phyloP scores from a whole-genome alignment of 495 filamentous ascomycete genomes.

The Penicillium dipodomyicola region DNA sequence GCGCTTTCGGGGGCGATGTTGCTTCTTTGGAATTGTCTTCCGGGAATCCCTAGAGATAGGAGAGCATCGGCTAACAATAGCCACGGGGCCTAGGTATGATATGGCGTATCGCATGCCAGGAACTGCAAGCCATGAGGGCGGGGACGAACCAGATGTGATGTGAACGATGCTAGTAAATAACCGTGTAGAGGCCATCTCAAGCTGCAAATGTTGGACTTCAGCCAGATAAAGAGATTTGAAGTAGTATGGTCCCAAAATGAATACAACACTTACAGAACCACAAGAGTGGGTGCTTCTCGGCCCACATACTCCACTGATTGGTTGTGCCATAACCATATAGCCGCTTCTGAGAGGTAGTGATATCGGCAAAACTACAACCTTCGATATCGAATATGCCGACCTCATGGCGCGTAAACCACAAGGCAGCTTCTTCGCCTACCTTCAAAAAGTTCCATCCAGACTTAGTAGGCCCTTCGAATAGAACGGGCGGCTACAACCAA shows the following conservation, averaged over 20 bases:
- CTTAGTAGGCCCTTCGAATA: no score
- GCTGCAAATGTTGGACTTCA: neutral
- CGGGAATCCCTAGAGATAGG: neutral
- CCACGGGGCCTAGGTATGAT: neutral
- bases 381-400: no score
- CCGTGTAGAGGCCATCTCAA: neutral
- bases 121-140: neutral
- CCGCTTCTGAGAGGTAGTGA: no score
- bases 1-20: conserved; percentile 57
- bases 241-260: neutral
- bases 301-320: no score
- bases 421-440: no score
- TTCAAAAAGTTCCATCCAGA: no score
- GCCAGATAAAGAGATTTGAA: neutral
- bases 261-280: neutral
- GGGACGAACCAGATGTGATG: neutral
- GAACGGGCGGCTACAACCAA: no score
- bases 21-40: conserved; percentile 8
- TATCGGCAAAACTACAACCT: no score
- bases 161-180: neutral
- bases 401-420: no score
- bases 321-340: no score
- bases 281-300: neutral
- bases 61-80: neutral
- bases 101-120: neutral